Evolutionary conservation across 768 basidiomycete genomes (phyloP), one percentile per base, ranked within the genome.

Genomic region (Mycena crocata): DNA sequence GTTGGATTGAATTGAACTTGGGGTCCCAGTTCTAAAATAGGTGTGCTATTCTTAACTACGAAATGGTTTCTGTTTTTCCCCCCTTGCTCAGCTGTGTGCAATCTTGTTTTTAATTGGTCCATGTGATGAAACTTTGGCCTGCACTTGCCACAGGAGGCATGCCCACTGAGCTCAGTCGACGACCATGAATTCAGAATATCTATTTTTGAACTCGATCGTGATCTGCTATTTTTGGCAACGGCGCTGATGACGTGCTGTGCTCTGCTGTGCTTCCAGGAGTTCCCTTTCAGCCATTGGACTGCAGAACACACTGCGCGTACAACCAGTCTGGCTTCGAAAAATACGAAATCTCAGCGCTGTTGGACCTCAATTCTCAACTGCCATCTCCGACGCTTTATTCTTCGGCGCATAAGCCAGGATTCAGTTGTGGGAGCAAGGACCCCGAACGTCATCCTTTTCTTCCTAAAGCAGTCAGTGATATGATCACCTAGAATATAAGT

Each of bases 401-500:
- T 26, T 24, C 44, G 44, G 44, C 44, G 44, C 7, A 45, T 8
- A 9, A 42, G 21, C 6, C 5, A 42, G 21, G 45, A 26, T 26
- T 14, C 17, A 24, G 24, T 5, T 46, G 42, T 26, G 8, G 28
- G 19, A 14, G 30, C 51, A 37, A 34, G 51, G 50, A 51, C 31
- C 48, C 48, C 32, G 32, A 23, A 23, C 19, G 26, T 14, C 17
- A 42, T 21, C 40, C 46, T 8, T 8, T 9, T 26, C 32, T 7
- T n/a, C 50, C 50, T 1, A 37, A 37, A 52, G 5, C 34, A 37
- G 34, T 49, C 17, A 21, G 15, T 13, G 28, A 35, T 12, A 45
- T 52, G 51, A 52, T 52, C 32, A 19, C 14, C 34, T 35, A 23
- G 51, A 37, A 35, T 52, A 34, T 32, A 51, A 51, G 50, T 34